phyloP scores from a whole-genome alignment of 306 rosid species.

The Castanea sativa region DNA sequence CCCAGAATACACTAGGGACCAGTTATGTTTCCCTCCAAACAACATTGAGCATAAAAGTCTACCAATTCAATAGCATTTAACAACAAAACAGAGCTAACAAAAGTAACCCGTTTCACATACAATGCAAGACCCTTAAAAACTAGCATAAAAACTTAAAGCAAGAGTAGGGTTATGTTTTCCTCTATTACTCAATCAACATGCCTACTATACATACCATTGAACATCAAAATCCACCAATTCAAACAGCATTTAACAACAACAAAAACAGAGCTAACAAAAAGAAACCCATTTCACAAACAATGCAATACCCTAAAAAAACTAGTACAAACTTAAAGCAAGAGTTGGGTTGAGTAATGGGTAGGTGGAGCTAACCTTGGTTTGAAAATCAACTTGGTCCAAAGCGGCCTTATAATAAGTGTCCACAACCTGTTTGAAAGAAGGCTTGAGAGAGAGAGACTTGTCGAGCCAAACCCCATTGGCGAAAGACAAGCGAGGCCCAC shows the following conservation, averaged over 20 bases:
- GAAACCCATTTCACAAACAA: neutral
- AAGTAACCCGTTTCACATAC: too few relatives aligned
- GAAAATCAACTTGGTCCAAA: constrained; percentile 57
- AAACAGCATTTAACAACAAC: neutral
- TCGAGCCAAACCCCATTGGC: constrained; percentile 70
- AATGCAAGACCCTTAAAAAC: too few relatives aligned
- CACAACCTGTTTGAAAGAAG: constrained; percentile 66
- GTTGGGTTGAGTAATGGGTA: neutral
- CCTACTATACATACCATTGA: too few relatives aligned
- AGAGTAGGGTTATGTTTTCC: too few relatives aligned
- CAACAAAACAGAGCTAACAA: neutral
- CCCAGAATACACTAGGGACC: too few relatives aligned
- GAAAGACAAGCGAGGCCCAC: constrained; percentile 72
- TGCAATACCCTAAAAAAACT: neutral
- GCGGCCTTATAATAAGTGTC: constrained; percentile 48
- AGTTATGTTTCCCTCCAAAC: too few relatives aligned
- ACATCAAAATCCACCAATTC: too few relatives aligned
- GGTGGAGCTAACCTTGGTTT: constrained; percentile 43
- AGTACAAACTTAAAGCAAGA: neutral
- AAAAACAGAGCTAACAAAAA: neutral
- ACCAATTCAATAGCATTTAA: neutral
- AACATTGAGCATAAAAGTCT: too few relatives aligned
- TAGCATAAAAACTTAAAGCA: too few relatives aligned
- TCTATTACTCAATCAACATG: too few relatives aligned
- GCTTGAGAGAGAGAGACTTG: constrained; percentile 48